Base-by-base conservation (phyloP, 441 rosid genomes). In the Pelargonium citronellum region DNA sequence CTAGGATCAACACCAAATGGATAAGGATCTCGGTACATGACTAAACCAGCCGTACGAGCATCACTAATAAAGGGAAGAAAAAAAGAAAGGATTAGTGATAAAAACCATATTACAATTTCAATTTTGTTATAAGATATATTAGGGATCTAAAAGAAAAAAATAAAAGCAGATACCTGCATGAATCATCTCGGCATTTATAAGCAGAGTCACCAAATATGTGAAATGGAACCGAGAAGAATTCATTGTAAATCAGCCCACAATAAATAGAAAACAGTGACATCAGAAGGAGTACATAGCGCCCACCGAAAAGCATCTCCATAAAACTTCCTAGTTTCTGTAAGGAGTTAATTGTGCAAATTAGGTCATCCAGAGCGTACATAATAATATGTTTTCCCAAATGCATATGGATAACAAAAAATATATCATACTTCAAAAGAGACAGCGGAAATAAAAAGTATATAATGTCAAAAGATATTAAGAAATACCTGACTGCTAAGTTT, bases 1-100 rank as follows among this genome's bases (percentile, higher is more conserved):
- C 58, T 85, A 66, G 99, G 98, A 86, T 92, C 99, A 64, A 92
- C 87, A 24, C 99, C 99, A 71, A 92, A 92, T 63, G 98, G 98
- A 62, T 92, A 95, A 66, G 98, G 63, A 58, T 8, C 63, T 58
- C 51, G 34, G 84, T 86, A 37, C 82, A 89, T 92, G 63, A 92
- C 84, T 87, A 95, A 74, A 61, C 99, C 99, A 27, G 49, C 76
- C 57, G 92, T 86, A 16, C 88, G 73, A 69, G 99, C 89, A 78
- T 95, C 97, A 60, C 98, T 95, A 83, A 19, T 58, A 7, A 34
- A 5, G 39, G 39, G 39, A 5, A 34, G 7, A 13, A 11, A 58
- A 9, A 20, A 57, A 16, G 9, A 58, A 10, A 7, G 27, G 9
- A 34, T 58, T 27, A 19, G 22, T 58, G 39, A 34, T 19, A 58